Evolutionary conservation across 2,329 filamentous ascomycete species (phyloP).

Genomic region (Coniochaeta sp.): DNA sequence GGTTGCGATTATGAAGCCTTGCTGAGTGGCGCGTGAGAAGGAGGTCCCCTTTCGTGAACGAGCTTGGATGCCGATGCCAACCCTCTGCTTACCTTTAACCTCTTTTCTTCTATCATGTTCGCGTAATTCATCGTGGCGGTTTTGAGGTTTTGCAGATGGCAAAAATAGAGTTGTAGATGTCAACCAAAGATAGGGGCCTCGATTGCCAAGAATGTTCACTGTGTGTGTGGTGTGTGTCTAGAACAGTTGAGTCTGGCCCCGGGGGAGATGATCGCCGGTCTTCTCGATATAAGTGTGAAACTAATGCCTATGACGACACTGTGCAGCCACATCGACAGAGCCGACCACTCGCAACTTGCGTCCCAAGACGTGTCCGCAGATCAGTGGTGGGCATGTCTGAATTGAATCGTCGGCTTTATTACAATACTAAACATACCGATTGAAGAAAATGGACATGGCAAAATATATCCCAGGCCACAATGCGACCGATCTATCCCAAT

Average conservation of each 20-base stretch:
- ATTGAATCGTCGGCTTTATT: too few species aligned
- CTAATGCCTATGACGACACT: too few species aligned
- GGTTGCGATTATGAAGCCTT: slow-evolving; percentile 31
- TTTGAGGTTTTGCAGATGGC: neutral
- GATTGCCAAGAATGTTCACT: neutral
- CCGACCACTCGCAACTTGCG: too few species aligned
- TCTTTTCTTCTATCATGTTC: slow-evolving; percentile 26
- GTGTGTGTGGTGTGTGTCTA: neutral
- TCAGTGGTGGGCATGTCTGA: too few species aligned
- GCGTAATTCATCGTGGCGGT: slow-evolving; percentile 20
- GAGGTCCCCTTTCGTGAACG: neutral
- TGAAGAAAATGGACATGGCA: too few species aligned
- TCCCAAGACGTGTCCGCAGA: too few species aligned
- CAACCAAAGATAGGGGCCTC: neutral
- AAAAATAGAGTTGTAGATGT: neutral
- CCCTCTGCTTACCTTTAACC: slow-evolving; percentile 20
- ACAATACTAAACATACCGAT: too few species aligned
- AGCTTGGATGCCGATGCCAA: neutral
- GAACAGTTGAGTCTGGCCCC: neutral
- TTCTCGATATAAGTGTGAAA: too few species aligned
- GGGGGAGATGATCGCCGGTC: too few species aligned
- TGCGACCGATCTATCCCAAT: neutral
- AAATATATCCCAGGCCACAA: neutral
- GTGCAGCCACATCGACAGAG: too few species aligned
- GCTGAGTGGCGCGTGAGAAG: slow-evolving; percentile 8